Evolutionary conservation across 1,139 yeast species (phyloP), one percentile per base, ranked within the genome.

Genomic region (Pichia inconspicua): DNA sequence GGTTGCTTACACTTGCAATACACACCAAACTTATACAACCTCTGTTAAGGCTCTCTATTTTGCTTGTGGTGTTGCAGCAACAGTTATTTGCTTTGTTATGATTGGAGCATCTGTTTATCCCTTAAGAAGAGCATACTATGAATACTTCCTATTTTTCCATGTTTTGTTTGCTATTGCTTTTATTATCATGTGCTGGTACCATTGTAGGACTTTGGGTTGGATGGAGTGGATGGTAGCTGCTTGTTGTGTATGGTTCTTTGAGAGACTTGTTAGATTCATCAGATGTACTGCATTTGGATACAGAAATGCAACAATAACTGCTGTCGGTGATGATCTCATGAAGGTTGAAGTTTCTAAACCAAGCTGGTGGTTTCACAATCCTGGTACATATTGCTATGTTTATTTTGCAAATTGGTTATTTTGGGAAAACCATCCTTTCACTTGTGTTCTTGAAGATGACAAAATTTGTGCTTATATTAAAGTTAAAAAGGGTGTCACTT

Each of bases 371-470:
- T 19, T 30, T 7, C 25, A 38, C 25, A 22, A 38, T 11, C 55
- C 59, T 12, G 80, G 80, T 25, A 77, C 77, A 2, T 75, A 70
- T 58, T 77, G 71, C 0, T 75, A 68, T 51, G 62, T 75, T 40
- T 73, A 74, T 53, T 73, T 75, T 55, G 49, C 71, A 30, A 42
- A 40, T 12, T 27, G 42, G 48, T 51, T 19, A 5, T 48, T 38
- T n/a, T 45, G 72, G 71, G 71, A 69, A 52, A 67, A 67, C 1
- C 73, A 69, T 53, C 74, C 74, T 1, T 69, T 69, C 55, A 65
- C 71, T 0, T 58, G 68, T 36, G 48, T 55, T 8, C 44, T 48
- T 34, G 53, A 54, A 19, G 54, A 46, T 17, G 53, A 52, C 9
- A 45, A 50, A 2, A 30, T 60, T 6, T 42, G 49, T 35, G 58